These are phyloP conservation scores for Penicillium silybi DNA, from an alignment of 495 filamentous ascomycete genomes.

Conservation along the genomic window DNA sequence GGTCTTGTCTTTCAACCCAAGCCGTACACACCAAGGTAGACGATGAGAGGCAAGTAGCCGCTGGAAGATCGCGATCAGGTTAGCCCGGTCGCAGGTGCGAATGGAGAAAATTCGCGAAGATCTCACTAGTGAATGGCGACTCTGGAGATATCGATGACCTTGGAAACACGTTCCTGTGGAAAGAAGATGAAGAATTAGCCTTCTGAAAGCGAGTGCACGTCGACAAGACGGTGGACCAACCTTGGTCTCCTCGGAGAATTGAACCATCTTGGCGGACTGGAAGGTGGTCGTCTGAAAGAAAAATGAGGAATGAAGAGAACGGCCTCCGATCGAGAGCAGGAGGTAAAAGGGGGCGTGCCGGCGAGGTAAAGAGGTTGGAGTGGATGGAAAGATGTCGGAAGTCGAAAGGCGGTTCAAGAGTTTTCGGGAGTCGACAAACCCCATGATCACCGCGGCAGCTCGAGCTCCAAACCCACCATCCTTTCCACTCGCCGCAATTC, in stretches of 20 bases:
- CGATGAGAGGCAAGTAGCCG: conserved; percentile 92
- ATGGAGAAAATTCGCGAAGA: background rate
- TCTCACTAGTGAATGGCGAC: conserved; percentile 94
- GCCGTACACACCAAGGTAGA: conserved; percentile 82
- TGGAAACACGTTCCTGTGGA: conserved; percentile 86
- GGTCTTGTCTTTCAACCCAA: background rate
- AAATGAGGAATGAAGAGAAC: background rate
- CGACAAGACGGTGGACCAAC: conserved; percentile 39
- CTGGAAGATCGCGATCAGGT: conserved; percentile 45
- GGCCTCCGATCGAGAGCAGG: background rate
- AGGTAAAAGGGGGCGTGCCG: background rate
- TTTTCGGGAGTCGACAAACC: conserved; percentile 31
- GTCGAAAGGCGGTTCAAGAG: conserved; percentile 23
- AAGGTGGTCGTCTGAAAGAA: background rate
- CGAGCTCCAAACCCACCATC: background rate
- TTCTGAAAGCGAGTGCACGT: background rate
- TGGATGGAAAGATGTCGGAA: conserved; percentile 8
- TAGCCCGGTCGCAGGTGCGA: conserved; percentile 17
- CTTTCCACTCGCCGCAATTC: background rate
- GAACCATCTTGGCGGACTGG: conserved; percentile 53
- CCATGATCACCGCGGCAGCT: conserved; percentile 5
- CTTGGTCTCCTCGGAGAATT: conserved; percentile 97
- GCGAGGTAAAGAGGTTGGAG: background rate
- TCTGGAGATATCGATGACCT: conserved; percentile 88
- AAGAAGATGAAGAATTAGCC: conserved; percentile 7